phyloP scores from a whole-genome alignment of 352 stramenopile genomes.

The Pelagophyceae sp. region DNA sequence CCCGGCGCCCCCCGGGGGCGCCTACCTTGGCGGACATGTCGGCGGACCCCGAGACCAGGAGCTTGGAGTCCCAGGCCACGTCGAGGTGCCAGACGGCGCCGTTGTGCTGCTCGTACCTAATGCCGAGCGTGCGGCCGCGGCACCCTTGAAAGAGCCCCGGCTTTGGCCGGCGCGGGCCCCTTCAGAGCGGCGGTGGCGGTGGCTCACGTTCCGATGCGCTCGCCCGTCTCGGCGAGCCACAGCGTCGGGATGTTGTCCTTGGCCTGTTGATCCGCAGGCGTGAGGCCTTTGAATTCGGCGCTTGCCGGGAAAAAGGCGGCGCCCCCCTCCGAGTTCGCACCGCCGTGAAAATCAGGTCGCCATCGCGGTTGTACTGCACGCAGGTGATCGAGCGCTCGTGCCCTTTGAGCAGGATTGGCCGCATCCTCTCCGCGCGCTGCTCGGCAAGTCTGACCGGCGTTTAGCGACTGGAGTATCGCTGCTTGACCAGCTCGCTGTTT shows the following conservation, averaged over 20 bases:
- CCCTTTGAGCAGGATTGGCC: conserved; percentile 95
- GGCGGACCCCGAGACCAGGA: conserved; percentile 85
- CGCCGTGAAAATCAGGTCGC: conserved; percentile 93
- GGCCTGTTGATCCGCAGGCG: too few species aligned
- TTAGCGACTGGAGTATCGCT: background rate
- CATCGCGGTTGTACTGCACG: conserved; percentile 97
- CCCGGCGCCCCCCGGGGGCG: too few species aligned
- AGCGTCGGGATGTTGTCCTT: conserved; percentile 74
- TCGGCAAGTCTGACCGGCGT: too few species aligned
- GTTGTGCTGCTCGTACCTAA: conserved; percentile 92
- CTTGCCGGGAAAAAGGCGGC: too few species aligned
- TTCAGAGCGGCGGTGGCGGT: too few species aligned
- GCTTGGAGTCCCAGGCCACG: conserved; percentile 69
- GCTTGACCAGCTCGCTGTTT: background rate
- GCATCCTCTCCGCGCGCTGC: too few species aligned
- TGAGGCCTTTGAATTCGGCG: too few species aligned
- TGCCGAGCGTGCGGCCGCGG: too few species aligned
- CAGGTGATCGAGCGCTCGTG: conserved; percentile 95
- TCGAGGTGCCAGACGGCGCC: conserved; percentile 94
- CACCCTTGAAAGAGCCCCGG: too few species aligned
- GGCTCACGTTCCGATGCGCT: conserved; percentile 75
- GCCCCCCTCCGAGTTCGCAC: too few species aligned
- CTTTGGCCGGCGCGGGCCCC: too few species aligned
- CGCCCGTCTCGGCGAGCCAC: conserved; percentile 91
- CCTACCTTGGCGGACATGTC: conserved; percentile 57